phyloP scores from a whole-genome alignment of 1,139 yeast species.

The Suzukiozyma palmioleophila region DNA sequence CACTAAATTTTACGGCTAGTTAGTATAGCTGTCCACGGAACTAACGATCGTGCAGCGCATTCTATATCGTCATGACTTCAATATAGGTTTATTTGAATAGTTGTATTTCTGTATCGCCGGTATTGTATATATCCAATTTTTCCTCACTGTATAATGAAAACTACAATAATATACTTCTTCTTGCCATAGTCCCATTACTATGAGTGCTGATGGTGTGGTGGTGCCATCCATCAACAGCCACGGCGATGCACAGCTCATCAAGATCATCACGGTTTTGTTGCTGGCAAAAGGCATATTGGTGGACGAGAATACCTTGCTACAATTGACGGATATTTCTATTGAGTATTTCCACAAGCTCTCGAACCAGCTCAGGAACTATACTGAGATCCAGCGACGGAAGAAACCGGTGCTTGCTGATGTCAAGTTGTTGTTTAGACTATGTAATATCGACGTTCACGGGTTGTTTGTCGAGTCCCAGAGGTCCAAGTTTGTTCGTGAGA shows the following conservation, averaged over 20 bases:
- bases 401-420: slow-evolving; percentile 59
- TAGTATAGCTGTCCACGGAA: no score
- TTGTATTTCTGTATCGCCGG: no score
- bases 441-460: slow-evolving; percentile 38
- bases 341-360: slow-evolving; percentile 48
- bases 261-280: slow-evolving; percentile 31
- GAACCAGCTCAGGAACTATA: slow-evolving; percentile 45
- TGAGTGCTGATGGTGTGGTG: not conserved
- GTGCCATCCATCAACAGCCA: slow-evolving; percentile 15
- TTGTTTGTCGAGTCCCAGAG: slow-evolving; percentile 39
- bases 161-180: no score
- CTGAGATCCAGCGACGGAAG: slow-evolving; percentile 66
- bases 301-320: slow-evolving; percentile 42
- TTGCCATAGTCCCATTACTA: not conserved
- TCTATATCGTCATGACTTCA: no score
- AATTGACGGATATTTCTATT: slow-evolving; percentile 44
- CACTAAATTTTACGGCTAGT: no score
- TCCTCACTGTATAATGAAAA: no score
- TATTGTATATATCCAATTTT: no score
- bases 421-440: slow-evolving; percentile 43
- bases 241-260: slow-evolving; percentile 32
- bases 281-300: slow-evolving; percentile 32
- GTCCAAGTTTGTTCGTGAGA: slow-evolving; percentile 14
- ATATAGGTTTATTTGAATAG: no score
- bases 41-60: no score